A percentile compares a stretch with the other conserved stretches of the same genome.
Conservation (phyloP, 2,329 filamentous ascomycete species). For the Stemphylium lycopersici region DNA sequence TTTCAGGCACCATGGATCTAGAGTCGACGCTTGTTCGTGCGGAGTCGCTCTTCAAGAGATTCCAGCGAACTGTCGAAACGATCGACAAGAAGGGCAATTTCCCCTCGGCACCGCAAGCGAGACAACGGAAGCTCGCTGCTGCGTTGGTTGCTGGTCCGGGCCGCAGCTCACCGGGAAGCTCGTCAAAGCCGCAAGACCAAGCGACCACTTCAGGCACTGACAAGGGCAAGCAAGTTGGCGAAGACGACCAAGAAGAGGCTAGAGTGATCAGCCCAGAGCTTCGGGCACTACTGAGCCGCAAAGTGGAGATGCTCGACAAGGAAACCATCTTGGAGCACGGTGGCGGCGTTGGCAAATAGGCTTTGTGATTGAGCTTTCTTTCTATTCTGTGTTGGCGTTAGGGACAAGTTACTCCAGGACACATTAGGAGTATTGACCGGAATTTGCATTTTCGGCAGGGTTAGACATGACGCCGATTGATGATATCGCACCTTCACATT, state of each 20-base stretch:
- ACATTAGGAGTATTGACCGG: background rate
- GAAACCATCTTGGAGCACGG: slow-evolving; percentile 48
- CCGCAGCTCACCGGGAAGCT: slow-evolving; percentile 20
- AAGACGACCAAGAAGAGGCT: slow-evolving; percentile 40
- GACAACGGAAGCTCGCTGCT: slow-evolving; percentile 55
- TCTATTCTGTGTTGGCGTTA: background rate
- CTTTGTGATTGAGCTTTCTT: background rate
- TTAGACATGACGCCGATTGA: background rate
- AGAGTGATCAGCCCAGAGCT: slow-evolving; percentile 69
- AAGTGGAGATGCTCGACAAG: slow-evolving; percentile 61
- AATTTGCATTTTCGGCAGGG: background rate
- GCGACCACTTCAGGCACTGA: slow-evolving; percentile 38
- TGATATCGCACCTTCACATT: slow-evolving; percentile 3
- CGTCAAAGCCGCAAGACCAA: slow-evolving; percentile 25
- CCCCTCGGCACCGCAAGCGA: slow-evolving; percentile 60
- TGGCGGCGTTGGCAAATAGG: slow-evolving; percentile 13
- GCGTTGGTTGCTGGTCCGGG: slow-evolving; percentile 41
- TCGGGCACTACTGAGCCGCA: slow-evolving; percentile 64
- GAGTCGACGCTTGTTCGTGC: slow-evolving; percentile 84
- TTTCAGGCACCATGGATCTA: slow-evolving; percentile 91
- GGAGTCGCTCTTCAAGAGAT: slow-evolving; percentile 85
- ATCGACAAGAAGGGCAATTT: slow-evolving; percentile 92
- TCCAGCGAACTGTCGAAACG: slow-evolving; percentile 85
- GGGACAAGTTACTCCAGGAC: background rate
- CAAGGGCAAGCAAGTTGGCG: slow-evolving; percentile 43